Percentiles rank a stretch among this genome's conserved stretches.
phyloP scores from a whole-genome alignment of 179 eudicot species.

The Camellia oleifera region DNA sequence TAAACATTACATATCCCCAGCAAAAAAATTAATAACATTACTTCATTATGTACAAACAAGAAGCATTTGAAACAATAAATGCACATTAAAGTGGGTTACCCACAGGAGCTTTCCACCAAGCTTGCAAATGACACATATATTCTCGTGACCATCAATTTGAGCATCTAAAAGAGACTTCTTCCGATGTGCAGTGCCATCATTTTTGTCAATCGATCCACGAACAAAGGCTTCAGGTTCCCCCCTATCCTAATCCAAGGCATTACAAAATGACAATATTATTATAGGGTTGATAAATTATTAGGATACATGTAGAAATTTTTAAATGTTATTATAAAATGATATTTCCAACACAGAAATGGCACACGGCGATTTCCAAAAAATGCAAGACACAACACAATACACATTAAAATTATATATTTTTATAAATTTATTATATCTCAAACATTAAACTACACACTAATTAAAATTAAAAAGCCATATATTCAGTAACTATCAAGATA shows the following conservation, averaged over 20 bases:
- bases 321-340: neutral
- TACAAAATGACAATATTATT: slow-evolving; percentile 5
- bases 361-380: too few species aligned
- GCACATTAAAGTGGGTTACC: slow-evolving; percentile 29
- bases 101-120: slow-evolving; percentile 62
- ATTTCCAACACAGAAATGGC: neutral
- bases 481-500: too few species aligned
- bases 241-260: slow-evolving; percentile 53
- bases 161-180: slow-evolving; percentile 27
- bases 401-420: too few species aligned
- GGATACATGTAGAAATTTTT: neutral
- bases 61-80: neutral
- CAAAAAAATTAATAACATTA: neutral
- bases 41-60: neutral
- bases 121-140: slow-evolving; percentile 47
- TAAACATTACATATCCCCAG: too few species aligned
- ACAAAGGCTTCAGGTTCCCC: slow-evolving; percentile 31
- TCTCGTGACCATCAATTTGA: slow-evolving; percentile 19
- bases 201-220: slow-evolving; percentile 16
- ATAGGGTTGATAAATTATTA: neutral
- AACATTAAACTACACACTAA: neutral
- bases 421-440: too few species aligned
- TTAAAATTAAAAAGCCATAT: too few species aligned
- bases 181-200: slow-evolving; percentile 15
- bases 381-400: too few species aligned